phyloP scores from a whole-genome alignment of 148 eudicot species.

The Rheum nobile region DNA sequence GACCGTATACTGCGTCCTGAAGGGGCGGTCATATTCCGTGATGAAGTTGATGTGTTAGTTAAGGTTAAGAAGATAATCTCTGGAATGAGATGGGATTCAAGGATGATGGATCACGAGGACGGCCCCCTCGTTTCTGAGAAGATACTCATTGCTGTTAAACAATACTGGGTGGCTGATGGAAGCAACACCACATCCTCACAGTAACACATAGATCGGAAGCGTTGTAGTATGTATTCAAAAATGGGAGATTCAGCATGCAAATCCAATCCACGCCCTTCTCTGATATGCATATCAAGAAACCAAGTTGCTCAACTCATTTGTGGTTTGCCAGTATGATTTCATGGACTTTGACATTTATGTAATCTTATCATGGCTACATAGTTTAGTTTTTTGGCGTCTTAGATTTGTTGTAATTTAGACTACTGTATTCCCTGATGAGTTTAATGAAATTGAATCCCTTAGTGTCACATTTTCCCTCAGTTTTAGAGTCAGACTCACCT shows the following conservation, averaged over 20 bases:
- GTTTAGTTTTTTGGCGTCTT: neutral
- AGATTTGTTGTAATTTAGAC: conserved; percentile 6
- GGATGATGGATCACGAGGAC: conserved; percentile 82
- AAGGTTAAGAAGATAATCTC: conserved; percentile 59
- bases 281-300: neutral
- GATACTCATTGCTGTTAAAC: conserved; percentile 75
- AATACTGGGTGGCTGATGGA: conserved; percentile 64
- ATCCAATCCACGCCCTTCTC: neutral
- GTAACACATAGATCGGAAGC: neutral
- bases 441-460: conserved; percentile 1
- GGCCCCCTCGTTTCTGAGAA: conserved; percentile 85
- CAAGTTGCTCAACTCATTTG: neutral
- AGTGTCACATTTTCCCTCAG: neutral
- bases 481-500: neutral
- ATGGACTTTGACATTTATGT: neutral
- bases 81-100: conserved; percentile 78
- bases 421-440: neutral
- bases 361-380: neutral
- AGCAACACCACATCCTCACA: conserved; percentile 51
- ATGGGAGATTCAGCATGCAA: neutral
- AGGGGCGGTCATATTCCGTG: conserved; percentile 87
- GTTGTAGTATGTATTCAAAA: neutral
- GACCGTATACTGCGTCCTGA: conserved; percentile 88
- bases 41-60: conserved; percentile 70
- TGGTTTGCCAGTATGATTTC: neutral